Evolutionary conservation across 164 flowering plant genomes (phyloP).

Genomic region (Annona cherimola): DNA sequence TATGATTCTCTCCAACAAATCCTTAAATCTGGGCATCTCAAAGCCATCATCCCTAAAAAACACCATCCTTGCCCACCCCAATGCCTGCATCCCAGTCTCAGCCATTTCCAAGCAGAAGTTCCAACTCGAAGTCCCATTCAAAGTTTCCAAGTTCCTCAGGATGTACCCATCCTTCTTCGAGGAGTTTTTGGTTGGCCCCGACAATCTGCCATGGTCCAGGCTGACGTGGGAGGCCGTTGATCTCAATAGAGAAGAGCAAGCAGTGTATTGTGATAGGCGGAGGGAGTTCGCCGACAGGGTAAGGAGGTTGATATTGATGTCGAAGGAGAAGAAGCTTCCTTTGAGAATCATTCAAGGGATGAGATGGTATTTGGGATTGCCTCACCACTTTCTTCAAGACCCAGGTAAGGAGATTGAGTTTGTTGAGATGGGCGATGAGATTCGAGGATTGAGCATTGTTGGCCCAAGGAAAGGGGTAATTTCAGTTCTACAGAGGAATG

Average conservation of each 20-base stretch:
- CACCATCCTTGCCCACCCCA: conserved; percentile 37
- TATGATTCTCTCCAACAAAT: conserved; percentile 64
- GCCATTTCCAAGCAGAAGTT: conserved; percentile 54
- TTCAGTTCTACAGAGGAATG: conserved; percentile 55
- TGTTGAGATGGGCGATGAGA: conserved; percentile 66
- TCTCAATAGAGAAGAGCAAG: conserved; percentile 53
- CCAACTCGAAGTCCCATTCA: conserved; percentile 44
- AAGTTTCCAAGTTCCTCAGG: conserved; percentile 65
- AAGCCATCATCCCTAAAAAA: conserved; percentile 60
- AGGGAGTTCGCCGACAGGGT: conserved; percentile 45
- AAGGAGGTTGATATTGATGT: conserved; percentile 69
- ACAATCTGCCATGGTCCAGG: conserved; percentile 79
- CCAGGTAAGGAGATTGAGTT: conserved; percentile 37
- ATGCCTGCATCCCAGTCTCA: conserved; percentile 64
- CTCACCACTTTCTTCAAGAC: conserved; percentile 42
- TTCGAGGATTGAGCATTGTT: conserved; percentile 42
- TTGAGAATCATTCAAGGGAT: conserved; percentile 63
- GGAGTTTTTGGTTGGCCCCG: conserved; percentile 59
- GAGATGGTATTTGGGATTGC: conserved; percentile 83
- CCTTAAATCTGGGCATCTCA: conserved; percentile 44
- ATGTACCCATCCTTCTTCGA: conserved; percentile 74
- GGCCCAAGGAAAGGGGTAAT: conserved; percentile 29
- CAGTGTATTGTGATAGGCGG: conserved; percentile 30
- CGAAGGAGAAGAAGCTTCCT: conserved; percentile 53
- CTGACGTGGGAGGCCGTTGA: conserved; percentile 59